Conservation (phyloP, 192 early-diverging fungal species). For the Coemansia sp. region DNA sequence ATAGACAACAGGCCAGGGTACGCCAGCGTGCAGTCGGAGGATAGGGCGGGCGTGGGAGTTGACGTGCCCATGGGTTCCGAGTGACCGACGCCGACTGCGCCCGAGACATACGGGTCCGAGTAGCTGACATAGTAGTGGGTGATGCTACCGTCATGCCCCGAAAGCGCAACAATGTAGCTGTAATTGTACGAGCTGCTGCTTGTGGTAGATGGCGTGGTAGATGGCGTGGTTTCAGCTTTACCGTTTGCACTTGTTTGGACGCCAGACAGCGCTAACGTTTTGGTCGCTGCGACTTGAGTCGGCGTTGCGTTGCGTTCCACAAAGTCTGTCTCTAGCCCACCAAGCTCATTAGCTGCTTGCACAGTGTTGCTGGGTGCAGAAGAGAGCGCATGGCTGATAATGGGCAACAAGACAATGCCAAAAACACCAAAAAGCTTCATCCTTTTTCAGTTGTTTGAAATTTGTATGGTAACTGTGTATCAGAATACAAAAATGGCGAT, state of each 20-base stretch:
- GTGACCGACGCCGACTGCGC: constrained; percentile 35
- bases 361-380: constrained; percentile 1
- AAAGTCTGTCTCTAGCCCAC: not conserved
- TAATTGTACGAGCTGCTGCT: constrained; percentile 30
- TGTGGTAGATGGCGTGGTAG: not conserved
- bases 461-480: not conserved
- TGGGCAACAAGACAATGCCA: not conserved
- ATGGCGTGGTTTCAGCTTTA: not conserved
- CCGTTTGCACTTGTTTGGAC: not conserved
- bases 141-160: constrained; percentile 37
- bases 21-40: constrained; percentile 22
- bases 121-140: constrained; percentile 51
- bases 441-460: not conserved
- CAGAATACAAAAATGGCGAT: not conserved
- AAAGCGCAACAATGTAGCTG: constrained; percentile 38
- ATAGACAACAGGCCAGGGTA: constrained; percentile 43
- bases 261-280: not conserved
- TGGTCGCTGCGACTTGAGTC: not conserved
- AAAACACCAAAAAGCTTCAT: not conserved
- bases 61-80: constrained; percentile 22
- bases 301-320: not conserved
- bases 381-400: constrained; percentile 5
- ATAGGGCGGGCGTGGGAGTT: not conserved
- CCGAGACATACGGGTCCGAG: constrained; percentile 46
- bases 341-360: not conserved